Conservation (phyloP, 1,284 basidiomycete genomes). For the Meripilus lineatus region DNA sequence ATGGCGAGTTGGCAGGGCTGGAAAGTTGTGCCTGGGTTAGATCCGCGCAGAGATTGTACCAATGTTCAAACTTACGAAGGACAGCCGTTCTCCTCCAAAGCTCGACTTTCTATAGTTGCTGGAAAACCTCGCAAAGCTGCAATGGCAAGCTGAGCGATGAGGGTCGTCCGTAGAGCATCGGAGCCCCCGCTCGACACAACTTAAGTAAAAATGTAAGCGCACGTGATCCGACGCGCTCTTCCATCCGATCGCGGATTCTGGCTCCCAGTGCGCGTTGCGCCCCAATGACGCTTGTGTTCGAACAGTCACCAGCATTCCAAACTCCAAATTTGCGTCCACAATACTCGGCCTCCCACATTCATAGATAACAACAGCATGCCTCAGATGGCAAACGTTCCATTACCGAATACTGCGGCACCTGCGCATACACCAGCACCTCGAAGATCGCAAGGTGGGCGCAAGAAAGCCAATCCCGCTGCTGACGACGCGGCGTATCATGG, state of each 20-base stretch:
- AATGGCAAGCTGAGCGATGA: no score
- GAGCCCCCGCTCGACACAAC: no score
- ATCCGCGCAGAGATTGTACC: background rate
- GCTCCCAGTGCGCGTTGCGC: background rate
- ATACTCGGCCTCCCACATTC: background rate
- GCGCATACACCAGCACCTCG: constrained; percentile 9
- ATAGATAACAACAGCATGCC: background rate
- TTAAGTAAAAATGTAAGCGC: no score
- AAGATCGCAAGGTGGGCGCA: constrained; percentile 17
- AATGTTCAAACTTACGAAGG: constrained; percentile 5
- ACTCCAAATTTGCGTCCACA: background rate
- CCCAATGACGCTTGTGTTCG: background rate
- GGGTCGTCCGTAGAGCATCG: no score
- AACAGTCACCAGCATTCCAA: background rate
- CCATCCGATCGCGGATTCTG: background rate
- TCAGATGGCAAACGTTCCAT: background rate
- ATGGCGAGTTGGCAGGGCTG: background rate
- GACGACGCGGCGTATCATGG: constrained; percentile 30
- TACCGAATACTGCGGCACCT: background rate
- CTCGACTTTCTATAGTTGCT: no score
- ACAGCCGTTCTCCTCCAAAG: constrained; percentile 9
- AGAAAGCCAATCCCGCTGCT: constrained; percentile 18
- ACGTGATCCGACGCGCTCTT: constrained; percentile 2
- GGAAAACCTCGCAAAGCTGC: background rate
- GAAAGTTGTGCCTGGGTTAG: background rate